Evolutionary conservation across 768 basidiomycete species (phyloP), one percentile per base, ranked within the genome.

Genomic region (Candolleomyces efflorescens): DNA sequence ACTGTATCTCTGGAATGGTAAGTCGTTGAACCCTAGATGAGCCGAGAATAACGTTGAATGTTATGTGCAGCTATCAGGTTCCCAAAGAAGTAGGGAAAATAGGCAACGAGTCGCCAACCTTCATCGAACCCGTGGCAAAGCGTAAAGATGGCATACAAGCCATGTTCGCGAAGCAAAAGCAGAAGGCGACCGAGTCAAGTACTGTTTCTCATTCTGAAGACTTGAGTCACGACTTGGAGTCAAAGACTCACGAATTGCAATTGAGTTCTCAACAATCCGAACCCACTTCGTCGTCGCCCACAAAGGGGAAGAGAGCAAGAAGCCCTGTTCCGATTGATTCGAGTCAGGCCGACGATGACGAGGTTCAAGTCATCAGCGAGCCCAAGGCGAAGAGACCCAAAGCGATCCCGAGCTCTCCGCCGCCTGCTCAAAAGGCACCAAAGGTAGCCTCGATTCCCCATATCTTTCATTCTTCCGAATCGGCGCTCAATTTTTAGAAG

Each of bases 11-110:
- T 96, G 1, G 83, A 88, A 59, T 93, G 89, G 90, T 92, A 60
- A 50, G 83, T 72, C 13, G 37, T 26, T 17, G 7, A 43, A 11
- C 13, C 52, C 32, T 9, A 26, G 32, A 27, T 5, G 18, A 43
- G 6, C 32, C 37, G 24, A 41, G n/a, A 26, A 18, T 27, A 18
- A 23, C 3, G 20, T 47, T 2, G 39, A 10, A 23, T 17, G 37
- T 18, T 3, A 6, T 54, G 17, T 39, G 2, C 60, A 95, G 94
- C 65, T 97, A 95, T 67, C 83, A 82, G 57, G 95, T 97, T 0
- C 92, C 92, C 0, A 84, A 83, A 62, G 95, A 97, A 75, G 86
- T 97, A 0, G 95, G 94, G 0, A 95, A 89, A 71, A 89, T 98
- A 3, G 92, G 92, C 7, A 84, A 76, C 7, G 89, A 98, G 65